Base-by-base conservation (phyloP, 169 alveolate genomes). In the Eimeria sp. region DNA sequence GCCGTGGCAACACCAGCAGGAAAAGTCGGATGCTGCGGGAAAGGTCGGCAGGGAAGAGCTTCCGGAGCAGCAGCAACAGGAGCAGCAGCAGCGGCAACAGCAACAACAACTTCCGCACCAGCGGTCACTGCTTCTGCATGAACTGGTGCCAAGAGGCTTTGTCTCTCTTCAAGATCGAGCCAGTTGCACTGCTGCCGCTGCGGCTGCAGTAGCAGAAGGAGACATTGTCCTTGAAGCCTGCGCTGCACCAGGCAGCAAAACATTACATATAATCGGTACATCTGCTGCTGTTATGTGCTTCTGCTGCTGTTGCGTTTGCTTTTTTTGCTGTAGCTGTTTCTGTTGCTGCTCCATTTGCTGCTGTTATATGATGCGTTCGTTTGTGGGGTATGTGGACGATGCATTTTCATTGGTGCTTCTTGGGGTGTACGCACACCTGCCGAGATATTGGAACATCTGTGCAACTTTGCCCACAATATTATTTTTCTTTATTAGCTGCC, bases 181-280 rank as follows among this genome's bases (percentile, higher is more conserved):
- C 80, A 95, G 97, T 83, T 87, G 96, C 61, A 82, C 95, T 40
- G 95, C 97, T 3, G 97, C 97, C 11, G n/a, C 93, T 25, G 90
- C 95, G 22, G 97, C 97, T 25, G 94, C 87, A 7, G 67, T 94
- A 49, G 51, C 84, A 16, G 97, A 97, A 14, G 97, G 97, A 6
- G 97, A 96, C 67, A 63, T 94, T 22, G 96, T 97, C 49, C 94
- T 97, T 14, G 98, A 97, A 67, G 98, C 96, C 22, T 97, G 98
- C 63, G 97, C 98, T 34, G 97, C 98, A 11, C 98, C 98, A n/a
- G 98, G 98, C 27, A 95, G 97, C 91, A 97, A 97, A 89, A 76
- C 98, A 27, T 61, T 97, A 34, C 98, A 97, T 67, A 57, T 84
- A 27, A 87, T 97, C 27, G 98, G 96, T 92, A 61, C 88, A 27